Conservation (phyloP, 345 rosid genomes). For the Gossypium rotundifolium region DNA sequence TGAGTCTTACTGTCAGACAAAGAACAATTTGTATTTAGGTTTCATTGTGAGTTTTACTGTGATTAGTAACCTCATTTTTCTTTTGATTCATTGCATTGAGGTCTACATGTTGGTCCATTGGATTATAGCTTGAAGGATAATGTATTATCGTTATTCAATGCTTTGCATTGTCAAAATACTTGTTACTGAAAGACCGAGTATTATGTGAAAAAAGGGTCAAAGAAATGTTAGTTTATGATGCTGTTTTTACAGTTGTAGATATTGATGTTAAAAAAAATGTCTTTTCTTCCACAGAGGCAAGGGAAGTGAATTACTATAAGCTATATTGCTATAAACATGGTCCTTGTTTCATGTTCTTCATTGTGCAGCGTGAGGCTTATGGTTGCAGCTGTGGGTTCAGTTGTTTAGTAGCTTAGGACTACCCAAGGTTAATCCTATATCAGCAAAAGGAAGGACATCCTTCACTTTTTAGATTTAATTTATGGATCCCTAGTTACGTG, state of each 20-base stretch:
- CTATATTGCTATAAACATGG: neutral
- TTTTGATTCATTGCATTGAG: neutral
- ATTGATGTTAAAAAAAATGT: neutral
- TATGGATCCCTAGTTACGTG: neutral
- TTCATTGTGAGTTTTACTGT: neutral
- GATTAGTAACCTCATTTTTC: neutral
- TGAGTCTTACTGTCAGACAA: neutral
- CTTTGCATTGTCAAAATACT: neutral
- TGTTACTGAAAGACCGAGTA: neutral
- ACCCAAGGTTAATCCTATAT: neutral
- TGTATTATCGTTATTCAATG: neutral
- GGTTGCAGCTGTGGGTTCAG: neutral
- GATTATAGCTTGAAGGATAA: neutral
- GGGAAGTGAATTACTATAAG: neutral
- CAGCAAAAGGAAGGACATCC: neutral
- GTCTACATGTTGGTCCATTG: neutral
- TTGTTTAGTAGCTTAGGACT: neutral
- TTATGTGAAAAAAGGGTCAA: neutral
- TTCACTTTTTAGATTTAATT: neutral
- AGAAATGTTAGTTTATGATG: neutral
- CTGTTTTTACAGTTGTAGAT: neutral
- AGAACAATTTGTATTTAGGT: neutral
- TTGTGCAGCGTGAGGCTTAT: neutral
- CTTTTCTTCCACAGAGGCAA: neutral
- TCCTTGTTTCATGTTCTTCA: neutral